These are phyloP conservation scores for Erodium moschatum DNA, from an alignment of 441 rosid genomes.

Conservation along the genomic window DNA sequence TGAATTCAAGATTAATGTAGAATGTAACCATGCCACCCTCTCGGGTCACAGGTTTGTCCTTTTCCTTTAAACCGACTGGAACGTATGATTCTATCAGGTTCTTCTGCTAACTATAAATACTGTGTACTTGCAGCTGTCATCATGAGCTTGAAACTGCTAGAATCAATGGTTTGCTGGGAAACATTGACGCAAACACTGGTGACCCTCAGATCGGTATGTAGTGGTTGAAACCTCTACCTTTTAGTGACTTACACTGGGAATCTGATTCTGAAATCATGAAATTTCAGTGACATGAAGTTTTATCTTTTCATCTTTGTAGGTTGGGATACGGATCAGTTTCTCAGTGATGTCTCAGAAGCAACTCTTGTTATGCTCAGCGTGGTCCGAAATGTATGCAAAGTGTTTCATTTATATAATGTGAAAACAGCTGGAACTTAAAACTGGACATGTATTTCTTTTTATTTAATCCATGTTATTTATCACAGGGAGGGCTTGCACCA, in stretches of 20 bases:
- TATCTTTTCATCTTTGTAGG: constrained; percentile 34
- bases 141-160: constrained; percentile 98
- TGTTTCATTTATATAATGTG: neutral
- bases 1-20: constrained; percentile 84
- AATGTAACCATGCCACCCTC: constrained; percentile 94
- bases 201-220: constrained; percentile 78
- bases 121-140: constrained; percentile 52
- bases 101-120: constrained; percentile 6
- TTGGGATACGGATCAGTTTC: constrained; percentile 97
- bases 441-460: neutral
- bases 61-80: neutral
- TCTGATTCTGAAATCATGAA: constrained; percentile 15
- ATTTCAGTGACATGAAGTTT: neutral
- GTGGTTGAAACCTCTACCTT: constrained; percentile 13
- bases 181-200: constrained; percentile 93
- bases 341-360: constrained; percentile 80
- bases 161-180: constrained; percentile 79
- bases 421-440: neutral
- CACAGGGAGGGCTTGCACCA: constrained; percentile 83
- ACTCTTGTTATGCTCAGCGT: constrained; percentile 88
- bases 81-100: neutral
- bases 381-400: constrained; percentile 57
- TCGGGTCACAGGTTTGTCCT: constrained; percentile 74
- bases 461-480: constrained; percentile 11
- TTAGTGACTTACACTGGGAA: neutral